Evolutionary conservation across 2,329 filamentous ascomycete species (phyloP), one percentile per base, ranked within the genome.

Genomic region (Alternaria gansuensis): DNA sequence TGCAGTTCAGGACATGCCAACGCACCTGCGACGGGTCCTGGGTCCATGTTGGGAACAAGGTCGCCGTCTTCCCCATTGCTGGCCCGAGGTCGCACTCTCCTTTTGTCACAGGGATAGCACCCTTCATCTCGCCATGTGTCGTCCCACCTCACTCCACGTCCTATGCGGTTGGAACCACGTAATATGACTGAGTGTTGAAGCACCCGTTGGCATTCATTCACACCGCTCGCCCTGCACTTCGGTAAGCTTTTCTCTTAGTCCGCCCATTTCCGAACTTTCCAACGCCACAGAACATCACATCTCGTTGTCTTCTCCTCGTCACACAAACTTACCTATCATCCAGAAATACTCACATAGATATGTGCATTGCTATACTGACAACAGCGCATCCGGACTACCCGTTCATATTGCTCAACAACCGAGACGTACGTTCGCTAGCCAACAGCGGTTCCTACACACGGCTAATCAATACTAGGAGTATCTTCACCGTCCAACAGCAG

Each of bases 401-500:
- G 8, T 78, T 83, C 62, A 80, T 84, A 61, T 70, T 84, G n/a
- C 73, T 83, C 55, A 82, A 79, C 70, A 84, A 84, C 66, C 74
- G 82, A 65, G 82, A 84, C 74, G 79, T 80, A 73, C 51, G 64
- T 53, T 34, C 3, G 5, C 3, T 9, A 4, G 44, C 8, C 9
- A 7, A n/a, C 46, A 21, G 5, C 33, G 3, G n/a, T 29, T 7
- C 14, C 9, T 9, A 10, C 17, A 2, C 36, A 26, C 14, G 31
- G 57, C 56, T 65, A 52, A 73, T 23, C 48, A 6, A 26, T 26
- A 3, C 4, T 9, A 86, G 84, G 87, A 89, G 78, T 89, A 84
- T 65, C 80, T 89, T 51, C 81, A 81, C 61, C 84, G 87, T 33
- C 87, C 87, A 50, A 89, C 87, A 23, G 82, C 84, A 31, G 77